Conservation (phyloP, 495 filamentous ascomycete genomes). For the Annulohypoxylon nitens region DNA sequence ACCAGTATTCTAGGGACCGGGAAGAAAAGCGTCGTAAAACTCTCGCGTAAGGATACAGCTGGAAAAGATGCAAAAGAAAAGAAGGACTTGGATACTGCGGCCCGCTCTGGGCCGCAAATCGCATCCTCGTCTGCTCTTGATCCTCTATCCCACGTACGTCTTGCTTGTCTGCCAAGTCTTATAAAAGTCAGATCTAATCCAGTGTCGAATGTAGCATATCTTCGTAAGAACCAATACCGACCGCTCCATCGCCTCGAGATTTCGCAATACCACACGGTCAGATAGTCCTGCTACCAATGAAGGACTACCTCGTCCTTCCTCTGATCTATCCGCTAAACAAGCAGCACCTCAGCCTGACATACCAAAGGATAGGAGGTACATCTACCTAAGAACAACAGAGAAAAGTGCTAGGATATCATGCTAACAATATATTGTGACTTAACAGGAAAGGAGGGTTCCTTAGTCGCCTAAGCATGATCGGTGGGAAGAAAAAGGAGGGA, state of each 20-base stretch:
- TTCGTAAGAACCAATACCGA: conserved; percentile 85
- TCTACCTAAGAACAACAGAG: conserved; percentile 17
- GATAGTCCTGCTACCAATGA: conserved; percentile 64
- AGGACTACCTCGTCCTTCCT: conserved; percentile 54
- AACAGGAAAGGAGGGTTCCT: conserved; percentile 88
- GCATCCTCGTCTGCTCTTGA: conserved; percentile 54
- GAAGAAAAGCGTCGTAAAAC: conserved; percentile 42
- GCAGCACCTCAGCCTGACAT: conserved; percentile 52
- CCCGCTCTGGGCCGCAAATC: conserved; percentile 37
- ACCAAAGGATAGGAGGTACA: conserved; percentile 77
- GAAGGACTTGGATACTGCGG: conserved; percentile 35
- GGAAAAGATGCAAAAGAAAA: conserved; percentile 48
- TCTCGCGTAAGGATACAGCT: conserved; percentile 44
- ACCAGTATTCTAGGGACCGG: conserved; percentile 38
- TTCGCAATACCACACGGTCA: conserved; percentile 68
- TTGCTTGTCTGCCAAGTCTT: conserved; percentile 8
- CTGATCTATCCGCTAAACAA: conserved; percentile 52
- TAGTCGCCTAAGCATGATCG: conserved; percentile 82
- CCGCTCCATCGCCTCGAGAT: conserved; percentile 74
- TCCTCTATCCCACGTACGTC: conserved; percentile 62
- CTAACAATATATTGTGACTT: conserved; percentile 39
- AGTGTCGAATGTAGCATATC: conserved; percentile 68
- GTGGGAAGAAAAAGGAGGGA: conserved; percentile 76
- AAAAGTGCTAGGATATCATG: conserved; percentile 25
- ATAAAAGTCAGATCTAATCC: conserved; percentile 11